Evolutionary conservation across 2,329 filamentous ascomycete species (phyloP), one percentile per base, ranked within the genome.

Genomic region (Tolypocladium amazonense): DNA sequence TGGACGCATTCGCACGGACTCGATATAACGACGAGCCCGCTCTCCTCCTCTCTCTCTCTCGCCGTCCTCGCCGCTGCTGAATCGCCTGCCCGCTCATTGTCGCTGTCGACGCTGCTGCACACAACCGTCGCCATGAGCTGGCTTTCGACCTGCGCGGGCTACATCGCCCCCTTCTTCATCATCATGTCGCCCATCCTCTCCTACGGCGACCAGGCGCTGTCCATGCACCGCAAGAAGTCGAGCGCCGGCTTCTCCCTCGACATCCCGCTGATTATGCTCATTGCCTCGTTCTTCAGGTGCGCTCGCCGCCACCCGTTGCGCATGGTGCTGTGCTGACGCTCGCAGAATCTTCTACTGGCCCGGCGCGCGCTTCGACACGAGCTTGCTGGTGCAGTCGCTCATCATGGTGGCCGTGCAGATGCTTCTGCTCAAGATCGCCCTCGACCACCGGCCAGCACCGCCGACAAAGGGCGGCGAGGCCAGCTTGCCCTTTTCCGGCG

Each of bases 201-300:
- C 58, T 88, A 88, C 71, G 79, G 80, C 67, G 85, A 88, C 73
- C 85, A 88, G 75, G 84, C 82, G 33, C 68, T 84, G 55, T 81
- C 85, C 41, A 89, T 89, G 81, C 80, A 87, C 67, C 77, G 81
- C 66, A 79, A 75, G 60, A 85, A 82, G 71, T 85, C 84, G 52
- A 88, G 85, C 65, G 83, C 82, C 18, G 85, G 86, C 60, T 88
- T 88, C 74, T 88, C 86, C 23, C 78, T 89, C 63, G 86, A 89
- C 67, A 88, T 88, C 53, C 86, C 86, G 38, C 75, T 89, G 60
- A 89, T 89, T 62, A 89, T 89, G 86, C 81, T 89, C 57, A 79
- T 88, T 58, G 84, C 86, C 35, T 88, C 85, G 4, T 75, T 88
- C 59, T 74, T 88, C 59, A 84, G 85, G 83, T 88, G 69, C 55